Percentiles rank a stretch among this genome's conserved stretches.
phyloP scores from a whole-genome alignment of 129 eudicot genomes.

The Smallanthus sonchifolius region DNA sequence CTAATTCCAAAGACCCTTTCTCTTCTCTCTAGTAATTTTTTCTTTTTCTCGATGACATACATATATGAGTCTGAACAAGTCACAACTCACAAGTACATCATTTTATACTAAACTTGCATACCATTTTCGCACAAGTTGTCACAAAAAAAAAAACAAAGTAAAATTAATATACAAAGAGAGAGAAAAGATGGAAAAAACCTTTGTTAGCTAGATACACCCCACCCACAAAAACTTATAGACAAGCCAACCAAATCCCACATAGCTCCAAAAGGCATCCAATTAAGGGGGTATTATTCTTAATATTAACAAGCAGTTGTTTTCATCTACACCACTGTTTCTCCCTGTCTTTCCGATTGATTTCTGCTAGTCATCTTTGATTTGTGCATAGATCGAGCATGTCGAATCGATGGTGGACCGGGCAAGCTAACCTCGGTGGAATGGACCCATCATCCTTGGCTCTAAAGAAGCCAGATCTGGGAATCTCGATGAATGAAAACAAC shows the following conservation, averaged over 20 bases:
- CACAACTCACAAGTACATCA: no score
- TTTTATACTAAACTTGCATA: slow-evolving; percentile 10
- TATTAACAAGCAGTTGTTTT: slow-evolving; percentile 4
- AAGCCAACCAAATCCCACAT: slow-evolving; percentile 20
- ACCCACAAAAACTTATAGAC: slow-evolving; percentile 26
- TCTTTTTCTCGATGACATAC: slow-evolving; percentile 7
- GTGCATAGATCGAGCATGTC: slow-evolving; percentile 33
- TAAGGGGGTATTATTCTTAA: slow-evolving; percentile 11
- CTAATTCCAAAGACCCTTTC: slow-evolving; percentile 45
- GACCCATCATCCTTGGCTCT: slow-evolving; percentile 29
- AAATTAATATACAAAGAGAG: not conserved
- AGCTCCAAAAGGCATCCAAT: slow-evolving; percentile 20
- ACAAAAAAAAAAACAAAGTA: not conserved
- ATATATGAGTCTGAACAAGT: not conserved
- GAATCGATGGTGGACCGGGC: slow-evolving; percentile 64
- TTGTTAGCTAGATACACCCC: slow-evolving; percentile 22
- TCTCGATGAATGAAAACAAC: slow-evolving; percentile 32
- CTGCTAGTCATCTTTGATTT: not conserved
- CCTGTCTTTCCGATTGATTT: not conserved
- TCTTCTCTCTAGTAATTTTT: slow-evolving; percentile 32
- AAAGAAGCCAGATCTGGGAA: slow-evolving; percentile 39
- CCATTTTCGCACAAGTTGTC: not conserved
- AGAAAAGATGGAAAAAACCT: not conserved
- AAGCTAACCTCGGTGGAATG: slow-evolving; percentile 33
- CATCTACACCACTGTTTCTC: slow-evolving; percentile 6